These are phyloP conservation scores for Styphnolobium japonicum DNA, from an alignment of 306 rosid species.

Conservation along the genomic window DNA sequence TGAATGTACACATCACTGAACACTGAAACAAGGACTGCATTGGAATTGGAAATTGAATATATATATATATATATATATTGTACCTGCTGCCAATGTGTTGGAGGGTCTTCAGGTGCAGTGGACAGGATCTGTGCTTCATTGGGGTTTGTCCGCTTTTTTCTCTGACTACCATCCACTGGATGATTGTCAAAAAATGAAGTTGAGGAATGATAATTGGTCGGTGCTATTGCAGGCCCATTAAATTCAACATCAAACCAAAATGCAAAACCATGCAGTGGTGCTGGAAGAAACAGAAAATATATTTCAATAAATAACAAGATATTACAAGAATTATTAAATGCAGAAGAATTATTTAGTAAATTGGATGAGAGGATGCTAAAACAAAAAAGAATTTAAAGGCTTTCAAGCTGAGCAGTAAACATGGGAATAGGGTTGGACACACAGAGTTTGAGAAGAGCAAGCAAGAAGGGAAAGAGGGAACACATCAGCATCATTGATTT, in stretches of 20 bases:
- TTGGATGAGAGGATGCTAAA: neutral
- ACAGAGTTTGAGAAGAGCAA: neutral
- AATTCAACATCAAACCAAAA: slow-evolving; percentile 92
- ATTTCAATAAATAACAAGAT: neutral
- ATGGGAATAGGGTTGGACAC: neutral
- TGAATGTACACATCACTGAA: neutral
- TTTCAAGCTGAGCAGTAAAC: neutral
- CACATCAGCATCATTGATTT: neutral
- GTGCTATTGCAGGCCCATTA: slow-evolving; percentile 41
- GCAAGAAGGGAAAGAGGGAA: neutral
- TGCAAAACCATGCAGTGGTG: slow-evolving; percentile 82
- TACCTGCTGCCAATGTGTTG: slow-evolving; percentile 93
- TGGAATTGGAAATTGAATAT: neutral
- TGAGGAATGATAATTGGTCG: slow-evolving; percentile 30
- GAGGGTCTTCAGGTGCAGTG: slow-evolving; percentile 85
- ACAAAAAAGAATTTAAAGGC: neutral
- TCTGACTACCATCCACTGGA: slow-evolving; percentile 44
- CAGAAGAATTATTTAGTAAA: neutral
- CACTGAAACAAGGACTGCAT: slow-evolving; percentile 8
- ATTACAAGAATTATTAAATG: neutral
- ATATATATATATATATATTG: neutral
- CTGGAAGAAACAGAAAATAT: slow-evolving; percentile 34
- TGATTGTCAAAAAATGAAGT: slow-evolving; percentile 30
- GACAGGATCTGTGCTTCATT: slow-evolving; percentile 55
- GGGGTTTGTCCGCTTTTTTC: slow-evolving; percentile 55